These are phyloP conservation scores for Cokeromyces recurvatus DNA, from an alignment of 371 early-diverging fungal genomes.

Conservation along the genomic window DNA sequence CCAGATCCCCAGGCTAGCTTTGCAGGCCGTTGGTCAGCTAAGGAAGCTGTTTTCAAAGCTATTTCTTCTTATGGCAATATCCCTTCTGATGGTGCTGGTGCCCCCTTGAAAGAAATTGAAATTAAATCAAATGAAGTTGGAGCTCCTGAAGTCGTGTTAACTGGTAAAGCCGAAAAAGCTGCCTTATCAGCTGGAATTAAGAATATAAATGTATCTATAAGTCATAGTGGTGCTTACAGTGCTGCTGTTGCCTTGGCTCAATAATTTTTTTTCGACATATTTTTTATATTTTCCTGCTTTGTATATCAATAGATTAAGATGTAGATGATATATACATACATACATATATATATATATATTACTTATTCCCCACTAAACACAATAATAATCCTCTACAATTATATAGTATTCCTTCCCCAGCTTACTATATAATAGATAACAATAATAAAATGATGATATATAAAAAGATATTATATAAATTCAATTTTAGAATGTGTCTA, in stretches of 20 bases:
- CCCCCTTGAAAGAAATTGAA: constrained; percentile 90
- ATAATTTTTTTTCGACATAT: constrained; percentile 11
- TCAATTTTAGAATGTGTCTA: no score
- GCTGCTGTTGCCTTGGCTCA: constrained; percentile 81
- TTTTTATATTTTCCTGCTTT: no score
- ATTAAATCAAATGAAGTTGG: constrained; percentile 67
- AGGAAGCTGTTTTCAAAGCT: constrained; percentile 96
- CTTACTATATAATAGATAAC: no score
- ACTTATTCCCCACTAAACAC: no score
- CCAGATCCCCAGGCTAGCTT: constrained; percentile 85
- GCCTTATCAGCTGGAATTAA: constrained; percentile 68
- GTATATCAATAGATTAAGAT: no score
- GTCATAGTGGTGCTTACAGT: constrained; percentile 90
- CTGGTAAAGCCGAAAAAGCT: constrained; percentile 78
- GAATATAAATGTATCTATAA: constrained; percentile 86
- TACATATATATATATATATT: no score
- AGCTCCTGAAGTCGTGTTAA: constrained; percentile 84
- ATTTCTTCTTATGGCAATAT: constrained; percentile 72
- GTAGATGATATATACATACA: no score
- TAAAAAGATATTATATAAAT: no score
- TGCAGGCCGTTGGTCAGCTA: constrained; percentile 95
- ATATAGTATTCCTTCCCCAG: no score
- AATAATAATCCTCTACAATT: no score
- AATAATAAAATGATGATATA: no score
- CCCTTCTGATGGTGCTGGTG: constrained; percentile 79